Conservation (phyloP, 2,329 filamentous ascomycete genomes). For the Onygenales sp. region DNA sequence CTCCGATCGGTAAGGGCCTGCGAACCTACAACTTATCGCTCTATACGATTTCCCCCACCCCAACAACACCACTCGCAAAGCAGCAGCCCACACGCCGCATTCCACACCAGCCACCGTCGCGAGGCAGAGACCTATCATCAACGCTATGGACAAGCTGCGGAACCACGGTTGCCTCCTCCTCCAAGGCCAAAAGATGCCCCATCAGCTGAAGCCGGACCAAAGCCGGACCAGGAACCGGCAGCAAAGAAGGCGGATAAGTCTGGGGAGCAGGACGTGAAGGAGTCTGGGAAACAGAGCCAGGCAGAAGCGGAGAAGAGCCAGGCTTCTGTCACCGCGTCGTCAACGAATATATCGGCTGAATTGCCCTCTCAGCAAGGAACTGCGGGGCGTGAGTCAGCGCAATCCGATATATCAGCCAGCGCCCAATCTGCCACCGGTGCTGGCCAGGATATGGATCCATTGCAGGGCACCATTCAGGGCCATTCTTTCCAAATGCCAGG, state of each 20-base stretch:
- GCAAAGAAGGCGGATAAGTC: conserved; percentile 1
- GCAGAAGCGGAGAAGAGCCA: conserved; percentile 1
- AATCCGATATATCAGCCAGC: not conserved
- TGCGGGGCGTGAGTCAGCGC: not conserved
- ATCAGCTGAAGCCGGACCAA: conserved; percentile 3
- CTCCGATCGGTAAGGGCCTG: conserved; percentile 48
- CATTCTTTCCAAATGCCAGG: conserved; percentile 14
- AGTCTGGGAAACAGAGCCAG: conserved; percentile 8
- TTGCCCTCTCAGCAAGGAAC: conserved; percentile 2
- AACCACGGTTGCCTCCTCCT: conserved; percentile 31
- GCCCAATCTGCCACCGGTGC: not conserved
- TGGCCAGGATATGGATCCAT: not conserved
- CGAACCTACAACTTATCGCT: conserved; percentile 34
- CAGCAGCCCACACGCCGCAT: conserved; percentile 19
- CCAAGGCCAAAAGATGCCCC: conserved; percentile 20
- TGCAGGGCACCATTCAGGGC: conserved; percentile 1
- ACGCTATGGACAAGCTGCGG: conserved; percentile 38
- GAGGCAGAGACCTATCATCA: conserved; percentile 33
- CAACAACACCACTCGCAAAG: not conserved
- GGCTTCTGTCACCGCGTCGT: conserved; percentile 1
- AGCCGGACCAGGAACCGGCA: not conserved
- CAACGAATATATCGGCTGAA: conserved; percentile 8
- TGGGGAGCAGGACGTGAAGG: conserved; percentile 15
- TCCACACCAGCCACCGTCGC: conserved; percentile 27
- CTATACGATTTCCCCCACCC: conserved; percentile 28